These are phyloP conservation scores for Boletellus ananiceps DNA, from an alignment of 768 basidiomycete genomes.

Conservation along the genomic window DNA sequence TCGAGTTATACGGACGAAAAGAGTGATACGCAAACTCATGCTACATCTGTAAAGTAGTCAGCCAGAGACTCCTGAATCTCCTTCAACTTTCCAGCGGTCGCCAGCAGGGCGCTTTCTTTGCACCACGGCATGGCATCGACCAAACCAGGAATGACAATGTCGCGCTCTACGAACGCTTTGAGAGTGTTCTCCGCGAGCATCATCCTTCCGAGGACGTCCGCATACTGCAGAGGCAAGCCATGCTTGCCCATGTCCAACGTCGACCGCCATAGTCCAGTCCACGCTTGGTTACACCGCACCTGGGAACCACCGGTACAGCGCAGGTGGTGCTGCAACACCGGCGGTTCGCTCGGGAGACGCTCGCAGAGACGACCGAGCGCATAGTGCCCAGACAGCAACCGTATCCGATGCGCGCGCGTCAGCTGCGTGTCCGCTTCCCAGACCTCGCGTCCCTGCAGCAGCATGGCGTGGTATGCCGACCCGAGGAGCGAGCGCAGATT, in stretches of 20 bases:
- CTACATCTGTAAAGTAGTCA: constrained; percentile 44
- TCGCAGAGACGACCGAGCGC: constrained; percentile 44
- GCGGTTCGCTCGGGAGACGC: constrained; percentile 39
- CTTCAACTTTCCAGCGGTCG: constrained; percentile 40
- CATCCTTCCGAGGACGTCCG: constrained; percentile 43
- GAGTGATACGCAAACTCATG: constrained; percentile 3
- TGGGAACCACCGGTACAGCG: constrained; percentile 37
- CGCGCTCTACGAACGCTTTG: constrained; percentile 42
- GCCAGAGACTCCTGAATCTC: constrained; percentile 45
- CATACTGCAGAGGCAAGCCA: constrained; percentile 37
- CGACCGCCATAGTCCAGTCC: constrained; percentile 43
- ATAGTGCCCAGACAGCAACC: constrained; percentile 51
- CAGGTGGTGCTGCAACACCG: constrained; percentile 38
- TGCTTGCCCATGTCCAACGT: constrained; percentile 38
- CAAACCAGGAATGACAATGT: constrained; percentile 37
- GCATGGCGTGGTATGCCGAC: constrained; percentile 48
- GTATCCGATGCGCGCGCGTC: constrained; percentile 45
- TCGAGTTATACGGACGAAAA: too few species aligned
- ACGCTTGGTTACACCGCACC: constrained; percentile 42
- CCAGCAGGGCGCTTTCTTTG: constrained; percentile 39
- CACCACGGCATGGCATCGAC: constrained; percentile 44
- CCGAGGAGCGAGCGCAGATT: constrained; percentile 44
- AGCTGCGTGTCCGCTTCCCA: constrained; percentile 48
- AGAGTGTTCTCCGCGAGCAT: constrained; percentile 46
- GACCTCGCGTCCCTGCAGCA: constrained; percentile 44